Percentiles rank a stretch among this genome's conserved stretches.
These are phyloP conservation scores for Pythium pectinolyticum DNA, from an alignment of 352 stramenopile genomes.

Conservation along the genomic window DNA sequence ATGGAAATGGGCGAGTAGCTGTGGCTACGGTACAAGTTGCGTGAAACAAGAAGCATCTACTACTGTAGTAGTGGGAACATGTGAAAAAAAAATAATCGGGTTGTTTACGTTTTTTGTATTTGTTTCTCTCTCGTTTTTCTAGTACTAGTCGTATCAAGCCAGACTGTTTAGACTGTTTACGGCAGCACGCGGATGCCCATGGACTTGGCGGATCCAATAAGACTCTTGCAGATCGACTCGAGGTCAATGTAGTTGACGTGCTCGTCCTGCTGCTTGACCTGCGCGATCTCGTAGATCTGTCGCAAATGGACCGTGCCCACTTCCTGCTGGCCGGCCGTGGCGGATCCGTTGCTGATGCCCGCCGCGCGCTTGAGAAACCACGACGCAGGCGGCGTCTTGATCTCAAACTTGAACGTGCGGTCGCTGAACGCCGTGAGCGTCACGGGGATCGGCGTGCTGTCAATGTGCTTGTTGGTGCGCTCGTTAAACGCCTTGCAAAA, in stretches of 20 bases:
- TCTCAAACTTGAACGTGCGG: conserved; percentile 96
- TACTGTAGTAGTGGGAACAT: neutral
- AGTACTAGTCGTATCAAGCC: no score
- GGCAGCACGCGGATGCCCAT: conserved; percentile 89
- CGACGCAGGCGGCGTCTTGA: conserved; percentile 93
- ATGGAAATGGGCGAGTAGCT: conserved; percentile 83
- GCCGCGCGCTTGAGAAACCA: conserved; percentile 94
- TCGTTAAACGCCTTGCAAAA: conserved; percentile 99
- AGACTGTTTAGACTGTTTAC: conserved; percentile 28
- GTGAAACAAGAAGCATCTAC: neutral
- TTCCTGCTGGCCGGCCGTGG: conserved; percentile 69
- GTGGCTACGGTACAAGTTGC: no score
- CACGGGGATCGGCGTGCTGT: conserved; percentile 93
- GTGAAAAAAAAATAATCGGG: no score
- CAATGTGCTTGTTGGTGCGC: conserved; percentile 88
- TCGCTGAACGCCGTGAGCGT: conserved; percentile 92
- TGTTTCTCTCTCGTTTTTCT: neutral
- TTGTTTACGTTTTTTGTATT: conserved; percentile 11
- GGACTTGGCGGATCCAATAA: conserved; percentile 91
- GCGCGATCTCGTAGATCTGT: conserved; percentile 98
- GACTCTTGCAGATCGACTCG: conserved; percentile 89
- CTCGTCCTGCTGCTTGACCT: conserved; percentile 96
- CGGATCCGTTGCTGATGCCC: conserved; percentile 77
- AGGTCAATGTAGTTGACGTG: conserved; percentile 93
- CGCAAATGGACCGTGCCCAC: conserved; percentile 90